Evolutionary conservation across 495 filamentous ascomycete genomes (phyloP), one percentile per base, ranked within the genome.

Genomic region (Penicillium salamii): DNA sequence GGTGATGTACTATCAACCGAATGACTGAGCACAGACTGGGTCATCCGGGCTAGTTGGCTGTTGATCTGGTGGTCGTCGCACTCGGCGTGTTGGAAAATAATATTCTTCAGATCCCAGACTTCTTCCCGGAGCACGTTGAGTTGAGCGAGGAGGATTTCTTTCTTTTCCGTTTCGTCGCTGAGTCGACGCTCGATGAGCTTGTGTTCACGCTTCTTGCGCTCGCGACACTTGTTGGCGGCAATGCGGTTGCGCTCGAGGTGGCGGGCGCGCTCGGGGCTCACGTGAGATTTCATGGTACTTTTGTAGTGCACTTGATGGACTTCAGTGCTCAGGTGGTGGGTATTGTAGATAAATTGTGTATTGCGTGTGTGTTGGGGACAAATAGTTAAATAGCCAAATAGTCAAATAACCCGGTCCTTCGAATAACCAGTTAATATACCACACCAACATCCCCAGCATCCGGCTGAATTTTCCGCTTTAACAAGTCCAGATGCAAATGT

Each of bases 241-340:
- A 63, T 43, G 13, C 60, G 53, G 42, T 63, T 63, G 17, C 60
- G 51, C 46, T 63, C 60, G 14, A 63, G 57, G 34, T 61, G 60
- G 21, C 42, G 53, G 20, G 57, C 51, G 3, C 60, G 43, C 15
- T 55, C 49, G 11, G 57, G 49, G 35, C 39, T 53, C n/a, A 58
- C 29, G 34, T 31, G 36, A 26, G 46, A 15, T 32, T 39, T 40
- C 19, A 50, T 53, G 40, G 23, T 37, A n/a, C n/a, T n/a, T n/a
- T n/a, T n/a, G n/a, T n/a, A n/a, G n/a, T n/a, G n/a, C n/a, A n/a
- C n/a, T n/a, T n/a, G n/a, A n/a, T n/a, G n/a, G n/a, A n/a, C n/a
- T n/a, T n/a, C n/a, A n/a, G n/a, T n/a, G n/a, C n/a, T n/a, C n/a
- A n/a, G n/a, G n/a, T n/a, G n/a, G n/a, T n/a, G n/a, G n/a, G n/a